Evolutionary conservation across 2,329 filamentous ascomycete species (phyloP).

Genomic region (Colletotrichum coccodes): DNA sequence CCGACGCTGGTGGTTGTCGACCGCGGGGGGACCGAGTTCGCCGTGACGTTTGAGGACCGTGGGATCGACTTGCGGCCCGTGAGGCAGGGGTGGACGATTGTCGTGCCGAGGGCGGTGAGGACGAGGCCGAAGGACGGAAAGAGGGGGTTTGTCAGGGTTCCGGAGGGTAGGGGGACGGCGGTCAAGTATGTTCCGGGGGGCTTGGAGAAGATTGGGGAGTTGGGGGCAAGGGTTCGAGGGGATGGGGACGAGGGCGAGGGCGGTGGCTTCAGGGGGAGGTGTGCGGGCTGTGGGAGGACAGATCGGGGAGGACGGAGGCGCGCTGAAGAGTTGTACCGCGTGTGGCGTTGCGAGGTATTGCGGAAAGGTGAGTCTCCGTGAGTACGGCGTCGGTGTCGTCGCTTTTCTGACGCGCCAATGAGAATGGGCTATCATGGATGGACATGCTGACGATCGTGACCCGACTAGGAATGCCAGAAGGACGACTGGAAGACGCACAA

Average conservation of each 20-base stretch:
- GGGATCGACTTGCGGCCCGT: conserved; percentile 49
- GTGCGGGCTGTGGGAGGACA: conserved; percentile 41
- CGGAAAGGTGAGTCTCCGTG: conserved; percentile 49
- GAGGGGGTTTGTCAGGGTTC: conserved; percentile 50
- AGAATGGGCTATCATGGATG: too few species aligned
- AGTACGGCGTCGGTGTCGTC: background rate
- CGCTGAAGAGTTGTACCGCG: conserved; percentile 52
- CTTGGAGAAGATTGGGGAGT: conserved; percentile 42
- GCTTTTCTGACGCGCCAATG: background rate
- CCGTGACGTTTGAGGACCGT: conserved; percentile 56
- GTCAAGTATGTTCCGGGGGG: conserved; percentile 47
- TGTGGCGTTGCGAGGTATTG: conserved; percentile 58
- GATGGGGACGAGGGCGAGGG: background rate
- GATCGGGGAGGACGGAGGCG: conserved; percentile 38
- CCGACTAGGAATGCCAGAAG: conserved; percentile 53
- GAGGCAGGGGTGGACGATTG: conserved; percentile 50
- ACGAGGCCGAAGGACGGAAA: conserved; percentile 49
- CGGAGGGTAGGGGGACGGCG: conserved; percentile 40
- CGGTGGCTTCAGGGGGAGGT: conserved; percentile 32
- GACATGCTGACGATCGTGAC: background rate
- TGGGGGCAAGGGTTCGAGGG: conserved; percentile 37
- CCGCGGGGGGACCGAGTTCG: conserved; percentile 50
- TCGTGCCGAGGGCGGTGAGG: conserved; percentile 47
- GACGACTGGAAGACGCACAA: conserved; percentile 57
- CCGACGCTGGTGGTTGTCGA: conserved; percentile 59